Percentiles rank a stretch among this genome's conserved stretches.
Conservation (phyloP, 192 early-diverging fungal species). For the Chytriomyces hyalinus region DNA sequence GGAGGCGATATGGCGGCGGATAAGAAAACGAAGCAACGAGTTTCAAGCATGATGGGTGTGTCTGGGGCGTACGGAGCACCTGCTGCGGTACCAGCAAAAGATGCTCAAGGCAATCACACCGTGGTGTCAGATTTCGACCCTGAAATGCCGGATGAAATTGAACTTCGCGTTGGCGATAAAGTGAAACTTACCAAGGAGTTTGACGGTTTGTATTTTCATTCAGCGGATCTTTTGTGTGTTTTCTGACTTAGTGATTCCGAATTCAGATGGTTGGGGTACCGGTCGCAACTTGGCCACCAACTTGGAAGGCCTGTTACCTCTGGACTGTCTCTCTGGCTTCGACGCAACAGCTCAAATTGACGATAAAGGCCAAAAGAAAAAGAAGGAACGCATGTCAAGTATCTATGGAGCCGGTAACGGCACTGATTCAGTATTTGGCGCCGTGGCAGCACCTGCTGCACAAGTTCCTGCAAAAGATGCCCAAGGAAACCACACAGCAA, state of each 20-base stretch:
- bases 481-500: neutral
- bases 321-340: slow-evolving; percentile 47
- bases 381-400: neutral
- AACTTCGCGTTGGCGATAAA: slow-evolving; percentile 17
- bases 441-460: neutral
- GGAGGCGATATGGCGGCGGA: neutral
- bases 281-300: slow-evolving; percentile 58
- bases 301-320: slow-evolving; percentile 51
- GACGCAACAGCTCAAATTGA: neutral
- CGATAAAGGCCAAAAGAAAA: slow-evolving; percentile 1
- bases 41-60: neutral
- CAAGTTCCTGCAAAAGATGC: neutral
- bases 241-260: neutral
- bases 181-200: neutral
- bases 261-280: slow-evolving; percentile 54
- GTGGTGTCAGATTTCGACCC: slow-evolving; percentile 12
- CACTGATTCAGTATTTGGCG: neutral
- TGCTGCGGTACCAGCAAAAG: neutral
- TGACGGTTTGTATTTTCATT: neutral
- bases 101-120: neutral
- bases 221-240: neutral
- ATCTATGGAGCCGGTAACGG: slow-evolving; percentile 8
- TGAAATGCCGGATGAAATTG: slow-evolving; percentile 22
- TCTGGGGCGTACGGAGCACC: neutral
- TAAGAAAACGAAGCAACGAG: slow-evolving; percentile 19